Base-by-base conservation (phyloP, 1,139 yeast genomes). In the Lodderomyces metapsilosis region DNA sequence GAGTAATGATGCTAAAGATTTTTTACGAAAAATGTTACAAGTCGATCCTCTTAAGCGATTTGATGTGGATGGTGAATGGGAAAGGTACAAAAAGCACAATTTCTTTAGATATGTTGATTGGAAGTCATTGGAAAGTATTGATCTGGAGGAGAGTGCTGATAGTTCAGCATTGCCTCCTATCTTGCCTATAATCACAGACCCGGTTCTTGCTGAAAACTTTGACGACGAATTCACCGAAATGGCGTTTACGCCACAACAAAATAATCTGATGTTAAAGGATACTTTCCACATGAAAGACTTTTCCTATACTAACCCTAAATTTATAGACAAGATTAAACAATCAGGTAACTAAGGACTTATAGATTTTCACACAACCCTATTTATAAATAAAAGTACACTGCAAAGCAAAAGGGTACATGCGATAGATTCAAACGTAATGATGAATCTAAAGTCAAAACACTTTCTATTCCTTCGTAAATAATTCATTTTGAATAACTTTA, bases 131-230 rank as follows among this genome's bases (percentile, higher is more conserved):
- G 79, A 85, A 28, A 61, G 61, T 28, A 62, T 66, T 41, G 61
- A 60, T 2, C 57, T 18, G 10, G 31, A 16, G 6, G 32, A 24
- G 11, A 28, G 17, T 23, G 34, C 76, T 5, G 47, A 50, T 18
- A 16, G 8, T 5, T 59, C 54, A n/a, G 41, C 52, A 3, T 47
- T 67, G 24, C 96, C 98, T 1, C 98, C 98, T 0, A 88, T 92
- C 38, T 71, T 82, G 24, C 98, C 98, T 0, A 66, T 85, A 10
- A 84, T 91, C 39, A 87, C 96, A 0, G 87, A 89, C 54, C 91
- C 95, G 11, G 80, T 76, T 25, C 65, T 88, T 49, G 98, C 98
- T 0, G 98, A 92, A 59, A 92, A 92, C 58, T 92, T 92, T 59
- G 95, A 92, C 53, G 64, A 75, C 16, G 95, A 88, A 52, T 92